Evolutionary conservation across 352 stramenopile genomes (phyloP).

Genomic region (Pythium volutum): DNA sequence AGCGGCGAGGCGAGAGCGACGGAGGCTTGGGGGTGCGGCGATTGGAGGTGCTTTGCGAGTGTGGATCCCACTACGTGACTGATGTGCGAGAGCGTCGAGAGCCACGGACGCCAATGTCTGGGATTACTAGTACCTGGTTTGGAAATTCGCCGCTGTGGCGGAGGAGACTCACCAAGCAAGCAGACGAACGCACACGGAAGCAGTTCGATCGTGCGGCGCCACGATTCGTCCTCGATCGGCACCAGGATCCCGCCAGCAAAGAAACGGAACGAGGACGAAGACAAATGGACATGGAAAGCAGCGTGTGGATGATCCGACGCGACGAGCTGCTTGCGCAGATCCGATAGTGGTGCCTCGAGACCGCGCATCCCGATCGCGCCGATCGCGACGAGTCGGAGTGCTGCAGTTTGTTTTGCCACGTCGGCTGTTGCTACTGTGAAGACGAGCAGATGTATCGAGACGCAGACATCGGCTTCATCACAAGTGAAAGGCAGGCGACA

Average conservation of each 20-base stretch:
- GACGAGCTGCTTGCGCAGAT: constrained; percentile 6
- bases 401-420: not conserved
- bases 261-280: constrained; percentile 14
- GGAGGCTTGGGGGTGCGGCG: not conserved
- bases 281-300: not conserved
- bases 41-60: not conserved
- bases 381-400: constrained; percentile 4
- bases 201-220: constrained; percentile 5
- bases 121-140: not conserved
- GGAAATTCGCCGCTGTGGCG: not conserved
- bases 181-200: constrained; percentile 16
- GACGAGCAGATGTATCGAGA: constrained; percentile 9
- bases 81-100: not conserved
- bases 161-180: not conserved
- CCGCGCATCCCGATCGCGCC: not conserved
- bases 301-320: not conserved
- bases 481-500: not conserved
- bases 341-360: not conserved
- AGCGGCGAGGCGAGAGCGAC: not conserved
- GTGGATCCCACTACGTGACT: not conserved
- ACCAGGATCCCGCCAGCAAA: not conserved
- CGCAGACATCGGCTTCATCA: not conserved
- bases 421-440: not conserved
- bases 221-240: constrained; percentile 9
- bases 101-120: not conserved